Evolutionary conservation across 2,329 filamentous ascomycete genomes (phyloP), one percentile per base, ranked within the genome.

Genomic region (Arthroderma sp.): DNA sequence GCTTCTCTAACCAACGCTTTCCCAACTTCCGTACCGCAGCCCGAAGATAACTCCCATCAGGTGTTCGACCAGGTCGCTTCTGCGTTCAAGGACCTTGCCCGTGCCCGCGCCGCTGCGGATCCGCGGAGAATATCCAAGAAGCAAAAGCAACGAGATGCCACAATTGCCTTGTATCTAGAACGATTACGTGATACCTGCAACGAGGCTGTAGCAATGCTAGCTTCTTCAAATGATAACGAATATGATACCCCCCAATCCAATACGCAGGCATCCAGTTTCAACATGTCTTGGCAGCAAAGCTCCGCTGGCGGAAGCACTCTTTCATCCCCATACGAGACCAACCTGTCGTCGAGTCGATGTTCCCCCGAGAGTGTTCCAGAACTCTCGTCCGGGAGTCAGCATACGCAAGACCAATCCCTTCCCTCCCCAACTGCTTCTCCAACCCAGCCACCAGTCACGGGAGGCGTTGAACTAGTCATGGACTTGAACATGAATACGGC

Each of bases 401-500:
- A 22, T 22, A 22, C 15, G 15, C 15, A 22, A 22, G 15, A 36
- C 15, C 42, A 30, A 36, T 39, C 45, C 15, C 28, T 47, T 11
- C 46, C 53, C 9, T 49, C 46, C 22, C 15, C 38, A 37, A n/a
- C 36, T 30, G 15, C 30, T 38, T 36, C 29, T 33, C 37, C 36
- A 2, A 22, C 40, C 4, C 36, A 6, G 6, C 38, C 50, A 5
- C 33, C 53, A 6, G 46, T 45, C 3, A 45, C 53, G 22, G 61
- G 56, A 3, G 53, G 53, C 4, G 52, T 65, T 34, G 62, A 67
- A 40, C 45, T 67, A 49, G 60, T 67, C 9, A 58, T 67, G 29
- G 64, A 67, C 45, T 47, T 67, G 52, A 67, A 67, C 49, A 64
- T 67, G 62, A 67, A 67, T 43, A 54, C 61, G 4, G 57, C 63